Percentiles rank a stretch among this genome's conserved stretches.
Conservation (phyloP, 352 stramenopile species). For the Thalassiosira livingstoniorum region DNA sequence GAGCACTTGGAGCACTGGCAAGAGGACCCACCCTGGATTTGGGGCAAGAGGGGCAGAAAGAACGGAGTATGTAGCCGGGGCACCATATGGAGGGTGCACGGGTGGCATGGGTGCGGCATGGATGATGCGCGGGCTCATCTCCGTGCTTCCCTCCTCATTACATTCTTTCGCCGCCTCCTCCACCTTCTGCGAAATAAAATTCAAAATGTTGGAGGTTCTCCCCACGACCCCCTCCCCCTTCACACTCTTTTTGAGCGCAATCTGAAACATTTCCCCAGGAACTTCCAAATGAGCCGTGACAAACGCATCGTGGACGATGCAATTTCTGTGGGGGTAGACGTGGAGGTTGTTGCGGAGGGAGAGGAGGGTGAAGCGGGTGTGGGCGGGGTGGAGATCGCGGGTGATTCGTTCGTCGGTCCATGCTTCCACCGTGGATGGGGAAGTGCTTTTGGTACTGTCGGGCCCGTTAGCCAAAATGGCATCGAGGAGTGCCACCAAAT, state of each 20-base stretch:
- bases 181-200: constrained; percentile 97
- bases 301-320: constrained; percentile 96
- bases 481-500: constrained; percentile 94
- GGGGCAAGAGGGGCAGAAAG: too few relatives aligned
- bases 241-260: constrained; percentile 93
- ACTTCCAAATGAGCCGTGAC: constrained; percentile 97
- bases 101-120: too few relatives aligned
- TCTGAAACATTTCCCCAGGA: constrained; percentile 98
- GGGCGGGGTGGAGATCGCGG: constrained; percentile 70
- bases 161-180: constrained; percentile 83
- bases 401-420: constrained; percentile 81
- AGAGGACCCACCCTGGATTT: too few relatives aligned
- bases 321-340: constrained; percentile 96
- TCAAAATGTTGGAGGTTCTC: constrained; percentile 97
- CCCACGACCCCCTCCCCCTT: constrained; percentile 93
- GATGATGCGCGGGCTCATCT: too few relatives aligned
- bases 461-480: constrained; percentile 43
- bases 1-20: too few relatives aligned
- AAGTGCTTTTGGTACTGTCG: too few relatives aligned
- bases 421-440: too few relatives aligned
- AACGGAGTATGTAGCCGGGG: too few relatives aligned
- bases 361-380: constrained; percentile 80
- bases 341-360: constrained; percentile 90
- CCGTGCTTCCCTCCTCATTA: too few relatives aligned
- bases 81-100: too few relatives aligned